These are phyloP conservation scores for Heracleum sosnowskyi DNA, from an alignment of 129 eudicot genomes.

Conservation along the genomic window DNA sequence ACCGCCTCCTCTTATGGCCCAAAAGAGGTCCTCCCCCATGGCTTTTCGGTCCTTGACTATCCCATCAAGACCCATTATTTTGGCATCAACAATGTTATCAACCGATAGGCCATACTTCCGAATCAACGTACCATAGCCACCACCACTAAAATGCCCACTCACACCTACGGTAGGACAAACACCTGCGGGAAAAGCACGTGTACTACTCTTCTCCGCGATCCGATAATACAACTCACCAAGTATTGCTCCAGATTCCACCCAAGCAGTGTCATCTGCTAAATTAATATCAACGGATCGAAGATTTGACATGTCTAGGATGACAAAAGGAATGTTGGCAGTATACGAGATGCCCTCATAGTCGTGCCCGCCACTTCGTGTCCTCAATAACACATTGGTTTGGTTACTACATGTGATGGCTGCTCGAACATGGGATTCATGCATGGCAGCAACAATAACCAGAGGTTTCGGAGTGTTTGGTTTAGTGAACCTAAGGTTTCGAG, in stretches of 20 bases:
- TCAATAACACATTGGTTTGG: slow-evolving; percentile 23
- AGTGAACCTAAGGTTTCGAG: slow-evolving; percentile 32
- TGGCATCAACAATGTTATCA: slow-evolving; percentile 44
- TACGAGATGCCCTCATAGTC: slow-evolving; percentile 50
- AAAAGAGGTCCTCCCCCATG: slow-evolving; percentile 60
- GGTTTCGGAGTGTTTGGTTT: slow-evolving; percentile 26
- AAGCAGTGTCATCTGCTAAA: slow-evolving; percentile 29
- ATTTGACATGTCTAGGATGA: slow-evolving; percentile 42
- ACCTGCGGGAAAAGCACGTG: slow-evolving; percentile 44
- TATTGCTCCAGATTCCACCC: slow-evolving; percentile 49
- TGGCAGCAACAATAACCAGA: slow-evolving; percentile 21
- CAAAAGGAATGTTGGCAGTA: slow-evolving; percentile 25
- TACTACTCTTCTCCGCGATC: slow-evolving; percentile 27
- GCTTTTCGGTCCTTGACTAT: slow-evolving; percentile 19
- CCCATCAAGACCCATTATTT: slow-evolving; percentile 25
- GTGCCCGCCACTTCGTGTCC: slow-evolving; percentile 47
- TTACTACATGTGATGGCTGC: slow-evolving; percentile 32
- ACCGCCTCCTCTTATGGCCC: slow-evolving; percentile 55
- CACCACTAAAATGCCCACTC: slow-evolving; percentile 50
- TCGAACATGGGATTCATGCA: slow-evolving; percentile 30
- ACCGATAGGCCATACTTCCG: slow-evolving; percentile 41
- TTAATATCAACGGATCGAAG: slow-evolving; percentile 20
- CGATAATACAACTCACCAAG: slow-evolving; percentile 42
- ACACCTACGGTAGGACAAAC: slow-evolving; percentile 54
- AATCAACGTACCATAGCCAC: slow-evolving; percentile 44